Evolutionary conservation across 2,329 filamentous ascomycete genomes (phyloP).

Genomic region (Pleoardoris graminearum): DNA sequence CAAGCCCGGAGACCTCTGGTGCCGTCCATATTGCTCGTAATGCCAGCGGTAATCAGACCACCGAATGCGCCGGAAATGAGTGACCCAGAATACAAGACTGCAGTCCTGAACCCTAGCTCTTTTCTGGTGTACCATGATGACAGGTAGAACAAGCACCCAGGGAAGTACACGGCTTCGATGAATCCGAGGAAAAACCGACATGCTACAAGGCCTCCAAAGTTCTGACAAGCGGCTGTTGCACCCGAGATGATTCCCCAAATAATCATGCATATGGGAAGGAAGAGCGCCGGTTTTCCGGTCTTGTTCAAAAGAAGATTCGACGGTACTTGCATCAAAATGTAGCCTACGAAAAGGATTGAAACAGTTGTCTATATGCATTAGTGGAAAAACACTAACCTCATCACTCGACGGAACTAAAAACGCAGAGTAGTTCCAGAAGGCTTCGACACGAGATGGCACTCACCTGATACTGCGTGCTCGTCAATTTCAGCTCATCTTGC

Average conservation of each 20-base stretch:
- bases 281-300: constrained; percentile 46
- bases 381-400: no score
- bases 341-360: constrained; percentile 64
- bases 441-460: no score
- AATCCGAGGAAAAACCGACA: constrained; percentile 58
- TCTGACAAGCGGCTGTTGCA: constrained; percentile 47
- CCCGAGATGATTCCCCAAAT: constrained; percentile 49
- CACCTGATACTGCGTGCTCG: constrained; percentile 64
- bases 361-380: constrained; percentile 30
- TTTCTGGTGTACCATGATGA: constrained; percentile 70
- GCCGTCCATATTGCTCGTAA: constrained; percentile 67
- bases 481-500: constrained; percentile 61
- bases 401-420: no score
- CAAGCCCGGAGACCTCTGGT: constrained; percentile 61
- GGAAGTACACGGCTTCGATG: constrained; percentile 58
- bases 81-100: constrained; percentile 68
- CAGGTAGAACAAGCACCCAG: constrained; percentile 66
- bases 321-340: constrained; percentile 54
- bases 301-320: constrained; percentile 53
- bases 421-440: no score
- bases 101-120: constrained; percentile 68
- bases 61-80: constrained; percentile 74
- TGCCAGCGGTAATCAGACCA: constrained; percentile 62
- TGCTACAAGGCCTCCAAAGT: constrained; percentile 52
- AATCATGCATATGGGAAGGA: constrained; percentile 47